phyloP scores from a whole-genome alignment of 129 eudicot genomes.

The Smallanthus sonchifolius region DNA sequence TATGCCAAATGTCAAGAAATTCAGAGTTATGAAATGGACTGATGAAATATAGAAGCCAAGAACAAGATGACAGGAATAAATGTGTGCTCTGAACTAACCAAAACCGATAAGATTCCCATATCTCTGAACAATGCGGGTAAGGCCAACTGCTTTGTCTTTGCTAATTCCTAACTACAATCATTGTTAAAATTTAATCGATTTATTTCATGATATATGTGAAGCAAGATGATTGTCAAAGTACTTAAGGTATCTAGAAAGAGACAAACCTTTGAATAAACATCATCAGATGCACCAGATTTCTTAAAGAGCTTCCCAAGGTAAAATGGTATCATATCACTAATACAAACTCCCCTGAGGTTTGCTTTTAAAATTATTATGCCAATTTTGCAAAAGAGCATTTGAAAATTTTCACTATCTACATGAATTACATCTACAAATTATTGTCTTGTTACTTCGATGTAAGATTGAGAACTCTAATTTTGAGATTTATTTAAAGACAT shows the following conservation, averaged over 20 bases:
- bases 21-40: neutral
- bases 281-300: slow-evolving; percentile 77
- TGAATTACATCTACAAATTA: neutral
- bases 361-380: slow-evolving; percentile 3
- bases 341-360: slow-evolving; percentile 79
- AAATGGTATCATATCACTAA: slow-evolving; percentile 94
- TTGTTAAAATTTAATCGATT: slow-evolving; percentile 11
- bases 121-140: slow-evolving; percentile 52
- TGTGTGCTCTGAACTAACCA: slow-evolving; percentile 45
- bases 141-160: slow-evolving; percentile 58
- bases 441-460: slow-evolving; percentile 2
- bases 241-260: slow-evolving; percentile 15
- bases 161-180: slow-evolving; percentile 71
- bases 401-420: neutral
- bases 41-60: neutral
- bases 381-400: slow-evolving; percentile 13
- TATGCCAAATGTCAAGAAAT: neutral
- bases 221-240: slow-evolving; percentile 11
- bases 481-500: neutral
- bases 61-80: neutral
- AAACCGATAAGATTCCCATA: slow-evolving; percentile 85
- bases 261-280: slow-evolving; percentile 82
- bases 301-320: slow-evolving; percentile 81
- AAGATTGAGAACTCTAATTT: slow-evolving; percentile 4
- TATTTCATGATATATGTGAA: slow-evolving; percentile 2